Conservation (phyloP, 306 rosid genomes). For the Dryas octopetala region DNA sequence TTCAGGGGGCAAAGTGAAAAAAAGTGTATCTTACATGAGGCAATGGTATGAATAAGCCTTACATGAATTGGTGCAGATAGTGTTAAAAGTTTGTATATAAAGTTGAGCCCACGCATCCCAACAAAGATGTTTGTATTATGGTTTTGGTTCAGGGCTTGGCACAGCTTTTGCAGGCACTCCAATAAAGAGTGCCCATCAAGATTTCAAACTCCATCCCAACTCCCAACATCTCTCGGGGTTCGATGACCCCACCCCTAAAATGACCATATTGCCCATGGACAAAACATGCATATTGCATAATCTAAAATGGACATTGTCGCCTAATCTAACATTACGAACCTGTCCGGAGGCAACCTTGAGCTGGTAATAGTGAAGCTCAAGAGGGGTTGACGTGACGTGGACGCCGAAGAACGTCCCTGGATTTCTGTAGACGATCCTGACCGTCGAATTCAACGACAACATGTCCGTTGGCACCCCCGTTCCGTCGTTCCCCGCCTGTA, state of each 20-base stretch:
- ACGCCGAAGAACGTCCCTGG: conserved; percentile 84
- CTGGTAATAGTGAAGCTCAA: conserved; percentile 63
- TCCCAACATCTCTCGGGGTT: neutral
- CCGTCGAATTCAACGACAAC: conserved; percentile 86
- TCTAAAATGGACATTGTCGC: neutral
- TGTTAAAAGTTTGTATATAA: no score
- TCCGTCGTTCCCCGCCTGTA: conserved; percentile 79
- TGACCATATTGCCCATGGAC: conserved; percentile 7
- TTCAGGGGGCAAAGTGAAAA: no score
- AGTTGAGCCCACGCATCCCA: neutral
- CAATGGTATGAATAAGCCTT: no score
- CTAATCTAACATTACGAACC: conserved; percentile 31
- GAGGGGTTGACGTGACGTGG: conserved; percentile 76
- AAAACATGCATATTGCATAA: neutral
- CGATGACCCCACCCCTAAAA: conserved; percentile 2
- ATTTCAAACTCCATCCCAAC: neutral
- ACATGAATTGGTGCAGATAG: neutral
- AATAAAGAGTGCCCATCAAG: neutral
- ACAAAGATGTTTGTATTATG: neutral
- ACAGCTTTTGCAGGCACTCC: neutral
- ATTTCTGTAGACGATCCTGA: conserved; percentile 61
- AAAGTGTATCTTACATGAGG: no score
- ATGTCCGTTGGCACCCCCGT: conserved; percentile 79
- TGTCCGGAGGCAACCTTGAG: conserved; percentile 72
- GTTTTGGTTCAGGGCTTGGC: neutral